Percentiles rank a stretch among this genome's conserved stretches.
phyloP scores from a whole-genome alignment of 345 rosid genomes.

The Xanthoceras sorbifolium region DNA sequence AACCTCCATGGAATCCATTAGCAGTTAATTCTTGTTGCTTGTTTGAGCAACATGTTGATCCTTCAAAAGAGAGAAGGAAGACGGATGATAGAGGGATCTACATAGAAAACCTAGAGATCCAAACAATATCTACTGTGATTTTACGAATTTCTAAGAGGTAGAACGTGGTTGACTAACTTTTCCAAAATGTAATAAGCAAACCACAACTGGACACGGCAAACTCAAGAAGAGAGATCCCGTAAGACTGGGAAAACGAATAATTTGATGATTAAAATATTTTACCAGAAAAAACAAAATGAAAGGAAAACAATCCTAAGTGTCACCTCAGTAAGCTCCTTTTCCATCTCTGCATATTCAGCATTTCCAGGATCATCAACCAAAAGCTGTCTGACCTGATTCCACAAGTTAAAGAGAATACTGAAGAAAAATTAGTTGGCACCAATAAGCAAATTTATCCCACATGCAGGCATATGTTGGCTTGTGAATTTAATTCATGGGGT shows the following conservation, averaged over 20 bases:
- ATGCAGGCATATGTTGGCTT: neutral
- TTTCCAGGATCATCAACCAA: conserved; percentile 79
- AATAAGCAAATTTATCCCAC: neutral
- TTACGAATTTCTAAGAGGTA: conserved; percentile 3
- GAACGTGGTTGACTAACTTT: conserved; percentile 1
- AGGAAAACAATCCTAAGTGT: conserved; percentile 23
- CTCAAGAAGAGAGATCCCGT: neutral
- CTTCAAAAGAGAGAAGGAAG: conserved; percentile 62
- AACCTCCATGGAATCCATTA: conserved; percentile 50
- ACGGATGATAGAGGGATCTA: conserved; percentile 43
- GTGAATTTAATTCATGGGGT: neutral
- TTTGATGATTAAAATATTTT: neutral
- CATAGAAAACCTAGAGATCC: conserved; percentile 44
- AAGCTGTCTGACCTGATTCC: conserved; percentile 73
- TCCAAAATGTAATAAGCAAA: conserved; percentile 14
- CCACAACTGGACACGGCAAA: neutral
- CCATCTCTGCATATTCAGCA: conserved; percentile 88
- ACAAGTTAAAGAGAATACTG: neutral
- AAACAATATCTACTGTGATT: conserved; percentile 26
- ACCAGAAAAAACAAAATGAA: conserved; percentile 2
- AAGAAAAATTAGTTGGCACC: neutral
- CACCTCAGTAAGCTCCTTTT: conserved; percentile 90
- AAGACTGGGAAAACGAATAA: neutral
- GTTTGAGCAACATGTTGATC: conserved; percentile 63
- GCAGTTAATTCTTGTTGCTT: conserved; percentile 61